Base-by-base conservation (phyloP, 2,329 filamentous ascomycete genomes). In the Pyrenophora teres region DNA sequence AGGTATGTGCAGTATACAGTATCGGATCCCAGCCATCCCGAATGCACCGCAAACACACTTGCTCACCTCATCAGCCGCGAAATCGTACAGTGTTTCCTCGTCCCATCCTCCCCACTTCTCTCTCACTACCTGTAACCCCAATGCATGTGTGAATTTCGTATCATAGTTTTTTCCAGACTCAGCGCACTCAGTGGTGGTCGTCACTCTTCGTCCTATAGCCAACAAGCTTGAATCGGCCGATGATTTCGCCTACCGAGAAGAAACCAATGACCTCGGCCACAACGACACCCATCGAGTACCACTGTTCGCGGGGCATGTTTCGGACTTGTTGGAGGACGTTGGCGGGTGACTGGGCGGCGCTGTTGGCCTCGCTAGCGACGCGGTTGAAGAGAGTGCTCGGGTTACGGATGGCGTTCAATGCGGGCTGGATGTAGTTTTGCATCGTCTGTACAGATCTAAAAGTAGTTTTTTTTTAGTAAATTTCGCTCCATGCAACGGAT, bases 181-280 rank as follows among this genome's bases (percentile, higher is more conserved):
- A 43, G 35, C 27, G 21, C 52, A 57, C 54, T 58, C 69, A 71
- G 58, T 72, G 69, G 60, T 71, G 65, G 46, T 64, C 66, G 15
- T 57, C 62, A 50, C 62, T 64, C 62, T 65, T 72, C 35, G 65
- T 60, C 64, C 77, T 69, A 83, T 99, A 99, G 61, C 94, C 94
- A 67, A 99, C 83, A 66, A 99, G 77, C 88, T 99, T 97, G 80
- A 94, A 86, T 71, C 92, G 85, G 69, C 94, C 94, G 69, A 99
- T 87, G 77, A 99, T 97, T 83, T 97, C 92, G 62, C 94, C 94
- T 48, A 97, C 85, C 56, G 92, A 95, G 84, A 97, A 99, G 85
- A 99, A 99, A 56, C 94, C 94, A 63, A 99, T 78, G 43, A 91
- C 83, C 80, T 99, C 93, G 50, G 92, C 92, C 40, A 82, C 78